Conservation (phyloP, 305 asterid genomes). For the Plantago coronopus region DNA sequence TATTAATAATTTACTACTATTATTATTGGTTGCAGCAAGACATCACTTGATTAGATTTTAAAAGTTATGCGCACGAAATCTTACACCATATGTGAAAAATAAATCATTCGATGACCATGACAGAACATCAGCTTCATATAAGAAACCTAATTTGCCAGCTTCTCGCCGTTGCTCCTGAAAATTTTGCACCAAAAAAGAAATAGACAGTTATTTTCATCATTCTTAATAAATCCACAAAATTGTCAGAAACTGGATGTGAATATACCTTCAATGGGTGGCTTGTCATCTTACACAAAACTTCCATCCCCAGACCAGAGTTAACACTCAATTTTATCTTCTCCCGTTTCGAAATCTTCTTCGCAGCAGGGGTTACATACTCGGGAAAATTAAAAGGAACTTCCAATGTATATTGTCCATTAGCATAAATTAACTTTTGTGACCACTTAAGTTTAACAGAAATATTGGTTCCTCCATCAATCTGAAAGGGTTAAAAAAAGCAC, state of each 20-base stretch:
- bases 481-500: slow-evolving; percentile 12
- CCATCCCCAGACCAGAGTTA: slow-evolving; percentile 66
- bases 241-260: slow-evolving; percentile 20
- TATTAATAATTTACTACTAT: too few species aligned
- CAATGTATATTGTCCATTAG: slow-evolving; percentile 60
- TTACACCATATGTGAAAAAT: slow-evolving; percentile 55
- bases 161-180: slow-evolving; percentile 53
- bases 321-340: slow-evolving; percentile 72
- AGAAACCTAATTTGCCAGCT: slow-evolving; percentile 59
- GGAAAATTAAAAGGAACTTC: slow-evolving; percentile 82
- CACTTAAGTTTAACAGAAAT: slow-evolving; percentile 66
- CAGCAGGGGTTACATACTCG: slow-evolving; percentile 79
- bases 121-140: slow-evolving; percentile 64
- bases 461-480: slow-evolving; percentile 91
- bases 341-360: slow-evolving; percentile 68
- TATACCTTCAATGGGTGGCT: slow-evolving; percentile 89
- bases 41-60: not conserved
- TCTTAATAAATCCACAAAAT: slow-evolving; percentile 5
- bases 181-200: slow-evolving; percentile 6
- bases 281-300: slow-evolving; percentile 52
- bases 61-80: slow-evolving; percentile 22
- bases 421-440: slow-evolving; percentile 76
- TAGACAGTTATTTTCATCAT: not conserved
- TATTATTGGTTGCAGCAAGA: not conserved
- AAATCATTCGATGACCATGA: slow-evolving; percentile 68